Percentiles rank a stretch among this genome's conserved stretches.
Conservation (phyloP, 2,329 filamentous ascomycete genomes). For the Aspergillus pseudoviridinutans region DNA sequence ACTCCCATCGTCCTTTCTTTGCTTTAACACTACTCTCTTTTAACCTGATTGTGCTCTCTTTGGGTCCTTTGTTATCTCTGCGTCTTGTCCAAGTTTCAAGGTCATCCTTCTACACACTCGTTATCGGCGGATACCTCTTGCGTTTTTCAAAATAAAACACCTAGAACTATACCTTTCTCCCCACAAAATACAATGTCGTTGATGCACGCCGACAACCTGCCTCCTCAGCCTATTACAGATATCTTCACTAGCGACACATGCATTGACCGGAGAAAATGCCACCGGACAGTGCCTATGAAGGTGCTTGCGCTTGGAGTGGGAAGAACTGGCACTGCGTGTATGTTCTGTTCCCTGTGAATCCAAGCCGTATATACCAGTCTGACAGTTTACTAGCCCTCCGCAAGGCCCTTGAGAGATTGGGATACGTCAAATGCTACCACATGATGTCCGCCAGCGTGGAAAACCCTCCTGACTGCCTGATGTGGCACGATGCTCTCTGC, state of each 20-base stretch:
- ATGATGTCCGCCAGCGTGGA: constrained; percentile 68
- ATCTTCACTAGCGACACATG: constrained; percentile 61
- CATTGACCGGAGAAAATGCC: constrained; percentile 63
- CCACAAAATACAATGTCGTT: constrained; percentile 27
- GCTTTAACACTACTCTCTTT: background rate
- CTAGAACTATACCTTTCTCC: background rate
- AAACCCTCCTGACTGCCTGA: constrained; percentile 62
- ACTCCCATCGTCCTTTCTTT: background rate
- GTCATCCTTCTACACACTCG: background rate
- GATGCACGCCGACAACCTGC: constrained; percentile 33
- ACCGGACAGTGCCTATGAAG: constrained; percentile 66
- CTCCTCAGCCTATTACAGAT: constrained; percentile 41
- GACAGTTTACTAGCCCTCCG: constrained; percentile 50
- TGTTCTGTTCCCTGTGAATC: constrained; percentile 21
- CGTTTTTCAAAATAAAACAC: constrained; percentile 4
- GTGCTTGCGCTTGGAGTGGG: constrained; percentile 67
- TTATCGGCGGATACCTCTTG: background rate
- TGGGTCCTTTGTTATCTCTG: background rate
- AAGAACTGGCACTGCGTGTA: constrained; percentile 67
- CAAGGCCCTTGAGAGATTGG: constrained; percentile 61
- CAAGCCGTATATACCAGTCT: background rate
- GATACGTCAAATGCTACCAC: constrained; percentile 67
- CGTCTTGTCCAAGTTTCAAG: background rate
- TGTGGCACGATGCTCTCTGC: constrained; percentile 66
- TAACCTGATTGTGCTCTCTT: background rate